Base-by-base conservation (phyloP, 345 rosid species). In the Durio zibethinus region DNA sequence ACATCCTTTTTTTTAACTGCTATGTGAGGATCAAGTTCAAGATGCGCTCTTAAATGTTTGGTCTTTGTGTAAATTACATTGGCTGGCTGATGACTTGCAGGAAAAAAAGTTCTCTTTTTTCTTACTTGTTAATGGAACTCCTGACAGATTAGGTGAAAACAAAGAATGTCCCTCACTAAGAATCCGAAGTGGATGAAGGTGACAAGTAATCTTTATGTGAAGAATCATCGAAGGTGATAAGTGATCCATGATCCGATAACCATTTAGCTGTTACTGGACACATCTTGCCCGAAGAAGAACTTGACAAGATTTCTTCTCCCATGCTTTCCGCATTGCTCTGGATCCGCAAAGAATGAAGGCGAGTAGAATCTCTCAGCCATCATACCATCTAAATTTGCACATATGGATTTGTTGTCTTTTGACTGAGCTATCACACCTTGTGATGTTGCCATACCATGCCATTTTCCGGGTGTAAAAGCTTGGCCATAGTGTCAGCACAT, bases 81-180 rank as follows among this genome's bases (percentile, higher is more conserved):
- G 36, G 3, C 61, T 10, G 36, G 40, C 43, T 4, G 54, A 61
- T 27, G 20, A 27, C 54, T 75, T 42, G 16, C 43, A 15, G 43
- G 23, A 27, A 40, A 42, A 16, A n/a, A n/a, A 45, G 10, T 10
- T 11, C 25, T 40, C 12, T n/a, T 63, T 70, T 25, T 69, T 82
- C 73, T 76, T 42, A 79, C 66, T 67, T 53, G 53, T 76, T 33
- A 72, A 60, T 35, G 64, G 68, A 79, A 75, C 65, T 43, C 12
- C 72, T 82, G 76, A 79, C 93, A 89, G 93, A 84, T 83, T 83
- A 83, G 88, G 89, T 33, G 93, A 89, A 63, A 48, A 60, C 69
- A 92, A 87, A 86, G 93, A 87, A 67, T 86, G 78, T 80, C 89
- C 84, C 64, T 88, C 83, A 89, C 53, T 59, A 76, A 35, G 79